Percentiles rank a stretch among this genome's conserved stretches.
Conservation (phyloP, 768 basidiomycete genomes). For the Auricularia sp. region DNA sequence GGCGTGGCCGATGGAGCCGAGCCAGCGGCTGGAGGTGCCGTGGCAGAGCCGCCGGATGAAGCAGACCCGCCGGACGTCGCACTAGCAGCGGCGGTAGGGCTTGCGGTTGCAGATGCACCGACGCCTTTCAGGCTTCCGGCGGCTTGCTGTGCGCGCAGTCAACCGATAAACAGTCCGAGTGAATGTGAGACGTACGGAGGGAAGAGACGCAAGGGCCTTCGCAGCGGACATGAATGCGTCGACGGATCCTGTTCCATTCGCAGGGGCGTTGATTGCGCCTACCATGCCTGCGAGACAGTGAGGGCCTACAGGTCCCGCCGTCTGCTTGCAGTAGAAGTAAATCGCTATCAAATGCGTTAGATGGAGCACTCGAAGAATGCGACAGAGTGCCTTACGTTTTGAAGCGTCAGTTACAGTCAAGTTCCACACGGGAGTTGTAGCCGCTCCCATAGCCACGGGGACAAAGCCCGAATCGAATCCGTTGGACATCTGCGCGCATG, state of each 20-base stretch:
- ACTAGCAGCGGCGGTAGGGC: neutral
- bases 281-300: slow-evolving; percentile 36
- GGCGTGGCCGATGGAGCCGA: no score
- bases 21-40: no score
- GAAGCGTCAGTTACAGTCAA: slow-evolving; percentile 40
- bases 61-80: neutral
- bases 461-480: slow-evolving; percentile 54
- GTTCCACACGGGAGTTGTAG: slow-evolving; percentile 32
- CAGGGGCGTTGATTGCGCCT: slow-evolving; percentile 41
- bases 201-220: slow-evolving; percentile 14
- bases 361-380: no score
- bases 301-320: slow-evolving; percentile 16
- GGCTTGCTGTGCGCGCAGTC: neutral
- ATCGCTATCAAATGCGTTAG: slow-evolving; percentile 25
- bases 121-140: neutral
- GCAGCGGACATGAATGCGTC: slow-evolving; percentile 27
- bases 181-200: slow-evolving; percentile 22
- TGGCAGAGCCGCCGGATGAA: no score
- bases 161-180: neutral
- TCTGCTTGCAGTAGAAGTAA: slow-evolving; percentile 52
- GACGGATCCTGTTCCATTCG: slow-evolving; percentile 32
- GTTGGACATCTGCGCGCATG: slow-evolving; percentile 32
- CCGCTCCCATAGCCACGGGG: slow-evolving; percentile 22
- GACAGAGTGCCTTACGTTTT: slow-evolving; percentile 26
- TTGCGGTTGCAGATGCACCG: neutral